Evolutionary conservation across 2,329 filamentous ascomycete species (phyloP).

Genomic region (Cladosporium sp.): DNA sequence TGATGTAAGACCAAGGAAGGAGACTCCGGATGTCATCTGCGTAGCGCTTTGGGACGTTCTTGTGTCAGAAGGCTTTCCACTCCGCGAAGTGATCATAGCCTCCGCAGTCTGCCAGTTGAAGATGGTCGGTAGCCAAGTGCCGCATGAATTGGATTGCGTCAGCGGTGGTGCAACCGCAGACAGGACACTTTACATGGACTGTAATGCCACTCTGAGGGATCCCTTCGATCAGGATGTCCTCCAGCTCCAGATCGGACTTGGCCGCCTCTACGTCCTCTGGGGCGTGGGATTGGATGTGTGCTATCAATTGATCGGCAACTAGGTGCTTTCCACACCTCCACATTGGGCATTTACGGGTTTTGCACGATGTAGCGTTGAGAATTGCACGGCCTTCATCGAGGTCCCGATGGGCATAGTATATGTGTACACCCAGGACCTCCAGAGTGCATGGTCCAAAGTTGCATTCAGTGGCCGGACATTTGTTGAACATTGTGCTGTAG

Average conservation of each 20-base stretch:
- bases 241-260: not conserved
- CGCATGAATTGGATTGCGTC: not conserved
- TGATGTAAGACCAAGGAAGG: not conserved
- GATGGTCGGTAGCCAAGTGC: not conserved
- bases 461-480: not conserved
- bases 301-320: not conserved
- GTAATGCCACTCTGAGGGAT: not conserved
- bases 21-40: not conserved
- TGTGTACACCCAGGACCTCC: not conserved
- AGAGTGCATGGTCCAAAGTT: not conserved
- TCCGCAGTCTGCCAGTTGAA: not conserved
- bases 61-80: not conserved
- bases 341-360: not conserved
- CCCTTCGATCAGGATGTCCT: not conserved
- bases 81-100: not conserved
- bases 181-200: not conserved
- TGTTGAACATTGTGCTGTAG: not conserved
- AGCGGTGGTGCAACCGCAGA: not conserved
- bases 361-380: not conserved
- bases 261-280: not conserved
- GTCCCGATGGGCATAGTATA: not conserved
- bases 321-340: not conserved
- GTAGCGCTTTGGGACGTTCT: not conserved
- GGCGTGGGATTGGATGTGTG: not conserved
- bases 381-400: not conserved